Evolutionary conservation across 2,329 filamentous ascomycete genomes (phyloP), one percentile per base, ranked within the genome.

Genomic region (Ceratocystis colombiana): DNA sequence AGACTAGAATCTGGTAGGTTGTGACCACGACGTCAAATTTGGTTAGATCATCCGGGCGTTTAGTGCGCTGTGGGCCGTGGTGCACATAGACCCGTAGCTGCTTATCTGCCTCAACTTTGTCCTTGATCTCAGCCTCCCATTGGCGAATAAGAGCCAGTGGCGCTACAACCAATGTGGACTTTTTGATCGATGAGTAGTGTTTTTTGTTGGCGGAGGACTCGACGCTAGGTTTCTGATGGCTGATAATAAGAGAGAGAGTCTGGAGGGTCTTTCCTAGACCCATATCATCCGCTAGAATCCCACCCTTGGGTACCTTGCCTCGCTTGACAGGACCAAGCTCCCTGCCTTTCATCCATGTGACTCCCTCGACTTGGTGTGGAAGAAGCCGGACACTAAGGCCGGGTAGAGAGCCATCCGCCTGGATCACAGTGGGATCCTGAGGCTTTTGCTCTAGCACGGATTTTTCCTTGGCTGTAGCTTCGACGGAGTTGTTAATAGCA

Each of bases 241-340:
- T 88, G 46, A 99, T 80, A 53, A 99, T 88, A 41, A 97, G 80
- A 1, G 93, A 87, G 67, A 99, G 89, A 0, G 92, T 90, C 76
- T 99, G 94, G 15, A 99, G 83, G 0, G 94, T 99, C 79, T 99
- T 99, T 67, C 94, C 94, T 15, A 97, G 79, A 70, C 93, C 93
- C 93, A 97, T 95, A 73, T 99, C 94, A 72, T 99, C 94, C 20
- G 94, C 94, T 45, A 99, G 82, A 69, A 99, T 96, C 20, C 94
- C 94, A 45, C 94, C 94, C 71, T 95, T 94, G 37, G 93, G 91
- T 8, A 95, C 82, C 69, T 79, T 84, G 68, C 89, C 89, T 71
- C 87, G 88, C 77, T 94, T 96, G 68, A 89, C 85, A 20, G 86
- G 85, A 1, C 93, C 92, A 10, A 90, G 86, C 76, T 99, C 94